Conservation (phyloP, 1,284 basidiomycete genomes). For the Irpex sp. region DNA sequence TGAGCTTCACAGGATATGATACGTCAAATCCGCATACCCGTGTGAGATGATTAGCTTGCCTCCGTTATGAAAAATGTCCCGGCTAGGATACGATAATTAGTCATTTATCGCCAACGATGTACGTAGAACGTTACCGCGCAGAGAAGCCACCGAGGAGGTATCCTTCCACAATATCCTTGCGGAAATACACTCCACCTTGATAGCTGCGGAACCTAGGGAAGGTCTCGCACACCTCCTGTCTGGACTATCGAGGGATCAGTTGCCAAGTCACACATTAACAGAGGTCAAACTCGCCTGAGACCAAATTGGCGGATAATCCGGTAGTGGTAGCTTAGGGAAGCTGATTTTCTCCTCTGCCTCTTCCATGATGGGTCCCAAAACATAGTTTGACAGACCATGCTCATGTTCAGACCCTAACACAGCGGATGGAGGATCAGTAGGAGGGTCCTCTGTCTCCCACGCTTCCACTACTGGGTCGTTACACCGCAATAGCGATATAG, state of each 20-base stretch:
- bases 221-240: slow-evolving; percentile 78
- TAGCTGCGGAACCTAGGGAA: slow-evolving; percentile 73
- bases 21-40: slow-evolving; percentile 44
- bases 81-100: slow-evolving; percentile 36
- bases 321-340: slow-evolving; percentile 16
- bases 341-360: neutral
- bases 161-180: slow-evolving; percentile 59
- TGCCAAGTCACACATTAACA: neutral
- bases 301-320: slow-evolving; percentile 31
- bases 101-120: slow-evolving; percentile 5
- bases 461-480: slow-evolving; percentile 2
- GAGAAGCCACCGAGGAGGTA: slow-evolving; percentile 71
- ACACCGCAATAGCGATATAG: neutral
- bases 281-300: slow-evolving; percentile 27
- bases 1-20: neutral
- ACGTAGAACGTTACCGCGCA: slow-evolving; percentile 42
- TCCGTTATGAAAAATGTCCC: slow-evolving; percentile 58
- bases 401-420: slow-evolving; percentile 1
- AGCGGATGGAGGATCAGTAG: neutral
- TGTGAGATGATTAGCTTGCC: slow-evolving; percentile 76
- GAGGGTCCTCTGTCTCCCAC: slow-evolving; percentile 6
- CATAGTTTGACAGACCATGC: neutral
- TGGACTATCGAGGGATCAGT: slow-evolving; percentile 43
- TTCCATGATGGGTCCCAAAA: neutral
- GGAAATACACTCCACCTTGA: slow-evolving; percentile 73